Conservation (phyloP, 1,139 yeast species). For the Debaryomycetaceae sp. region DNA sequence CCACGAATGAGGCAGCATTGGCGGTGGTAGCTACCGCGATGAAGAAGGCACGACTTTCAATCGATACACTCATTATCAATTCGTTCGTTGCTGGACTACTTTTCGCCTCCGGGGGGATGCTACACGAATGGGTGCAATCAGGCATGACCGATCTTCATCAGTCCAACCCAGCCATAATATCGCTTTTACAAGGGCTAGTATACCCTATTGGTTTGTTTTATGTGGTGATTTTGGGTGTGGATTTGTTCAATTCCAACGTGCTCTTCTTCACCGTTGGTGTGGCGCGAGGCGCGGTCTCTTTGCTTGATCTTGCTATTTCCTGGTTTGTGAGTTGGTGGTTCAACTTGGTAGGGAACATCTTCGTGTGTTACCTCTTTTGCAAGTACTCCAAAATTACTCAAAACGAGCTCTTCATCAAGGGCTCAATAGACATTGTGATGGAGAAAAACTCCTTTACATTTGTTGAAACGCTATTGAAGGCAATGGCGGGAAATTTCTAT, state of each 20-base stretch:
- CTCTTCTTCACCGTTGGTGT: conserved; percentile 65
- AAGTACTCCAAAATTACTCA: conserved; percentile 48
- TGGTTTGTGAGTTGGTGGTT: conserved; percentile 69
- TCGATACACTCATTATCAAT: conserved; percentile 55
- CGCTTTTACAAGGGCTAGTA: conserved; percentile 50
- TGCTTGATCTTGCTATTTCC: conserved; percentile 57
- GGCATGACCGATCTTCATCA: conserved; percentile 39
- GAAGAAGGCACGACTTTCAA: conserved; percentile 68
- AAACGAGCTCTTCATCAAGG: conserved; percentile 34
- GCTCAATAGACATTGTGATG: conserved; percentile 44
- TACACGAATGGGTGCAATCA: conserved; percentile 53
- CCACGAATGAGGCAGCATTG: conserved; percentile 75
- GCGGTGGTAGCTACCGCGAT: conserved; percentile 80
- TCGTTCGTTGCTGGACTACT: conserved; percentile 68
- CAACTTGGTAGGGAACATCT: conserved; percentile 59
- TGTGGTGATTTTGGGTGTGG: conserved; percentile 71
- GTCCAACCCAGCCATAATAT: conserved; percentile 49
- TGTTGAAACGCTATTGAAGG: conserved; percentile 57
- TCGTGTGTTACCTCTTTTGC: conserved; percentile 61
- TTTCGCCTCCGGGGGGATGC: conserved; percentile 72
- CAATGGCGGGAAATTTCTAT: conserved; percentile 70
- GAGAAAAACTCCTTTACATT: conserved; percentile 46
- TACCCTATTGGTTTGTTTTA: conserved; percentile 70
- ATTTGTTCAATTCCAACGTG: conserved; percentile 67
- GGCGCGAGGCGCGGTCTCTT: conserved; percentile 62